Percentiles rank a stretch among this genome's conserved stretches.
Evolutionary conservation across 331 rosid species (phyloP).

Genomic region (Prunus yedoensis): DNA sequence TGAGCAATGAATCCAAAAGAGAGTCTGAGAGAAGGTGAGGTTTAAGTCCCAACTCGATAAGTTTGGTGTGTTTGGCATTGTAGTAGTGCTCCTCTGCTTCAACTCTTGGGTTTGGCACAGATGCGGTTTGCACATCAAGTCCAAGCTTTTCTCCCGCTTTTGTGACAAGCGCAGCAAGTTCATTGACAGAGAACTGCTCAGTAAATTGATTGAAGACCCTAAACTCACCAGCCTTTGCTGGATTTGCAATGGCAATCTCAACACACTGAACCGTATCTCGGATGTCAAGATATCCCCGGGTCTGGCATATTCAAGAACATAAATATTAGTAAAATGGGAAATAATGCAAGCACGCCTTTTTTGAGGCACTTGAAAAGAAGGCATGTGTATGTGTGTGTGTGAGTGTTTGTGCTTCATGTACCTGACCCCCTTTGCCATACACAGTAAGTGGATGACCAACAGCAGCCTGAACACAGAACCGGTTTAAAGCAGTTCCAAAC

Average conservation of each 20-base stretch:
- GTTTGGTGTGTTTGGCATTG: constrained; percentile 93
- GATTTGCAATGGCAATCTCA: constrained; percentile 93
- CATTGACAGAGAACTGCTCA: constrained; percentile 85
- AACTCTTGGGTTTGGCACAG: constrained; percentile 95
- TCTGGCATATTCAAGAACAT: constrained; percentile 43
- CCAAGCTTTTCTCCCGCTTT: constrained; percentile 88
- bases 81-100: constrained; percentile 98
- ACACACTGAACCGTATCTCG: constrained; percentile 96
- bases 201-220: constrained; percentile 94
- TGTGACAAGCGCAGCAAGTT: constrained; percentile 85
- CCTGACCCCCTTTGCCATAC: constrained; percentile 99
- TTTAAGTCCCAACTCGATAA: constrained; percentile 79
- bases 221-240: constrained; percentile 82
- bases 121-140: constrained; percentile 58
- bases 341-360: neutral
- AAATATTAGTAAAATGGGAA: constrained; percentile 2
- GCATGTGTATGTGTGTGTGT: neutral
- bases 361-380: neutral
- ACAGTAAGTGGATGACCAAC: constrained; percentile 97
- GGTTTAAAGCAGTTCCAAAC: constrained; percentile 93
- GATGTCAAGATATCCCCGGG: constrained; percentile 94
- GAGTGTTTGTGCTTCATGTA: neutral
- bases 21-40: constrained; percentile 94
- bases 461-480: constrained; percentile 98
- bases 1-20: constrained; percentile 88